A percentile compares a stretch with the other conserved stretches of the same genome.
Evolutionary conservation across 2,329 filamentous ascomycete genomes (phyloP).

Genomic region (Hawksworthiomyces lignivorus): DNA sequence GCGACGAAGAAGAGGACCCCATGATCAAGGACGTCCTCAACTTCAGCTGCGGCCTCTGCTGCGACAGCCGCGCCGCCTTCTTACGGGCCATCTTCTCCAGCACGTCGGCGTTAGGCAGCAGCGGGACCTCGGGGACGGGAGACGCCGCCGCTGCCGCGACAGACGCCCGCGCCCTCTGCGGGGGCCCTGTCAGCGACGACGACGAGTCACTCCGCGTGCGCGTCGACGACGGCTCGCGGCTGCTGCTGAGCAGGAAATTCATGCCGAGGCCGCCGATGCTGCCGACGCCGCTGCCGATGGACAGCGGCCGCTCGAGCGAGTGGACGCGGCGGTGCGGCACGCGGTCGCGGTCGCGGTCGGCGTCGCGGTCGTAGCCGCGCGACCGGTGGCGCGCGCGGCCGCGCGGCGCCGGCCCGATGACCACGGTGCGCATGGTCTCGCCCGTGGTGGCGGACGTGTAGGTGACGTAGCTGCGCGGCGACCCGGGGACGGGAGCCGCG

Average conservation of each 20-base stretch:
- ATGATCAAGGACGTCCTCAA: not conserved
- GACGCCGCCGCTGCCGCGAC: not conserved
- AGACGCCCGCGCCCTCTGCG: not conserved
- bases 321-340: not conserved
- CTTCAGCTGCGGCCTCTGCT: not conserved
- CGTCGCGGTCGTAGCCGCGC: not conserved
- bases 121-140: constrained; percentile 3
- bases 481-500: no score
- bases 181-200: constrained; percentile 1
- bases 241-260: constrained; percentile 10
- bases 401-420: constrained; percentile 2
- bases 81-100: constrained; percentile 2
- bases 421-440: constrained; percentile 1
- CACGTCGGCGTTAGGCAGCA: not conserved
- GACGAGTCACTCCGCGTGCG: constrained; percentile 2
- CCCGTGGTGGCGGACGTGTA: not conserved
- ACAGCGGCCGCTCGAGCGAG: constrained; percentile 9
- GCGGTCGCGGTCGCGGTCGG: not conserved
- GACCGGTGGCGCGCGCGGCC: constrained; percentile 1
- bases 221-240: constrained; percentile 11
- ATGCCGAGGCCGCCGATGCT: not conserved
- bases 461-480: not conserved
- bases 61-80: not conserved
- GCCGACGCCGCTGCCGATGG: not conserved
- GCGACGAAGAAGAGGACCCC: not conserved